phyloP scores from a whole-genome alignment of 805 yeast species.

The Yamadazyma paraphyllophila region DNA sequence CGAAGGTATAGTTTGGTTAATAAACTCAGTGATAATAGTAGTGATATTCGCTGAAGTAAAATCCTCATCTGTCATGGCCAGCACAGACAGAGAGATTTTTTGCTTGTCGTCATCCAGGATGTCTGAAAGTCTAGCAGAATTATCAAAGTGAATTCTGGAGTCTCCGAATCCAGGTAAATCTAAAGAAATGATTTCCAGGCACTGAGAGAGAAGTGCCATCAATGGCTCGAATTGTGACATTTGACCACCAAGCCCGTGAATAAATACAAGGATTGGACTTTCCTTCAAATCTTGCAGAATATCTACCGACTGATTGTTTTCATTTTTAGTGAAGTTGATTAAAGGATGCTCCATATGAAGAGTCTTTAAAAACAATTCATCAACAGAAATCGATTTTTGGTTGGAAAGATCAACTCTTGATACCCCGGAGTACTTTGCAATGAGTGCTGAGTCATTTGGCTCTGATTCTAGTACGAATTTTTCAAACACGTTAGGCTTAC shows the following conservation, averaged over 20 bases:
- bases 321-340: slow-evolving; percentile 25
- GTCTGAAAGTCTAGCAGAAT: slow-evolving; percentile 18
- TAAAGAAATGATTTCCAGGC: slow-evolving; percentile 62
- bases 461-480: slow-evolving; percentile 37
- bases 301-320: slow-evolving; percentile 20
- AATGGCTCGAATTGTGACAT: slow-evolving; percentile 80
- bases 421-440: slow-evolving; percentile 47
- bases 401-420: slow-evolving; percentile 33
- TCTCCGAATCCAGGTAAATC: slow-evolving; percentile 92
- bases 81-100: slow-evolving; percentile 28
- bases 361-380: slow-evolving; percentile 38
- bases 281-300: slow-evolving; percentile 38
- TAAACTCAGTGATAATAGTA: slow-evolving; percentile 35
- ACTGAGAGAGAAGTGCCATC: slow-evolving; percentile 58
- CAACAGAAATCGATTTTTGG: slow-evolving; percentile 22
- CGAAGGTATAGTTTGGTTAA: slow-evolving; percentile 36
- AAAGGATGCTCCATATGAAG: slow-evolving; percentile 54
- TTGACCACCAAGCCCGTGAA: slow-evolving; percentile 93
- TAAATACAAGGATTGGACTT: slow-evolving; percentile 60
- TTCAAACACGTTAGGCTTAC: slow-evolving; percentile 38
- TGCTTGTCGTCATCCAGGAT: slow-evolving; percentile 30
- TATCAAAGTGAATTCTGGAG: slow-evolving; percentile 22
- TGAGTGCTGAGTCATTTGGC: slow-evolving; percentile 55
- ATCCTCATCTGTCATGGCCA: slow-evolving; percentile 37
- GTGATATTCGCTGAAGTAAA: slow-evolving; percentile 43